A percentile compares a stretch with the other conserved stretches of the same genome.
phyloP scores from a whole-genome alignment of 768 basidiomycete species.

The Obba rivulosa region DNA sequence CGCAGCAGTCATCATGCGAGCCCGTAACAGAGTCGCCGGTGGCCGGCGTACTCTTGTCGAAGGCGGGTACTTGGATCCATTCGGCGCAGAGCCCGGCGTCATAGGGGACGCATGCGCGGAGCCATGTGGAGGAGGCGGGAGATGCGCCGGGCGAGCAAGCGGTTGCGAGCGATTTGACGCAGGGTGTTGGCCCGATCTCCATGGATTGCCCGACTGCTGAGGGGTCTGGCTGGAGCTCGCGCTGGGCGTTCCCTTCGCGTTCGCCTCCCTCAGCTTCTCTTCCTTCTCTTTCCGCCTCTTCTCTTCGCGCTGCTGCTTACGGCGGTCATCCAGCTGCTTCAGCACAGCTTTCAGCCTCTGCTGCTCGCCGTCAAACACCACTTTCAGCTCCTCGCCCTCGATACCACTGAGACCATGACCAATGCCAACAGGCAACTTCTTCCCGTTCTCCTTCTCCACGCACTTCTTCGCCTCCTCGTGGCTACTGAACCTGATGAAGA shows the following conservation, averaged over 20 bases:
- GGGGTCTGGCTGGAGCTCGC: constrained; percentile 15
- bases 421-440: constrained; percentile 43
- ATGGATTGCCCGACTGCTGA: constrained; percentile 7
- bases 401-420: constrained; percentile 27
- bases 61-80: no score
- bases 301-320: constrained; percentile 42
- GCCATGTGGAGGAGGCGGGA: background rate
- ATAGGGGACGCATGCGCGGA: no score
- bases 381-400: constrained; percentile 59
- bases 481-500: constrained; percentile 60
- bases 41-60: background rate
- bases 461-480: constrained; percentile 69
- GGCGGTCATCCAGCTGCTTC: constrained; percentile 52
- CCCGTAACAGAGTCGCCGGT: constrained; percentile 7
- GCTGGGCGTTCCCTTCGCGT: constrained; percentile 12
- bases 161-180: background rate
- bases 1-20: constrained; percentile 19
- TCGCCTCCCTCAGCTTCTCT: constrained; percentile 17
- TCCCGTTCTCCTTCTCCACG: constrained; percentile 61
- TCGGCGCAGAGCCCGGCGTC: no score
- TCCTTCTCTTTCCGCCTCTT: constrained; percentile 40
- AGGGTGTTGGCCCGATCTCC: constrained; percentile 6
- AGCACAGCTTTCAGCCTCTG: constrained; percentile 56
- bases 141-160: background rate
- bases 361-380: constrained; percentile 78